Conservation (phyloP, 805 yeast species). For the Nakazawaea ishiwadae region DNA sequence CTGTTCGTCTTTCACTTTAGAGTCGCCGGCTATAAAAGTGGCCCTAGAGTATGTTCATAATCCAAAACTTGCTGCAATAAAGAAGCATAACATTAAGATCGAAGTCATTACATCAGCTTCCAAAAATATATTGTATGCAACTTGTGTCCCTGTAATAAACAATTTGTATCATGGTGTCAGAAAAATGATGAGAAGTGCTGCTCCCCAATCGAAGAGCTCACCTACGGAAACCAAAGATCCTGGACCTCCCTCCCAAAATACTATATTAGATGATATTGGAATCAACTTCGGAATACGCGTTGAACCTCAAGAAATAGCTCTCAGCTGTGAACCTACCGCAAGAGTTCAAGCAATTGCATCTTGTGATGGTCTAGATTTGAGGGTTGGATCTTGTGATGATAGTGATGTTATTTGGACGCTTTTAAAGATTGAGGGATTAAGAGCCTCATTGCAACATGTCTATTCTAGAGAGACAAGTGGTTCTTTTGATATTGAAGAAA, state of each 20-base stretch:
- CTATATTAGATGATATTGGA: constrained; percentile 51
- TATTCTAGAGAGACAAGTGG: constrained; percentile 90
- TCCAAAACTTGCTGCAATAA: constrained; percentile 22
- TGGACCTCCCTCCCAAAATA: constrained; percentile 19
- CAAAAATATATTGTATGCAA: constrained; percentile 61
- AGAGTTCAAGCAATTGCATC: constrained; percentile 85
- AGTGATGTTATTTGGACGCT: constrained; percentile 37
- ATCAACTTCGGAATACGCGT: constrained; percentile 58
- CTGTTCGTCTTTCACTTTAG: constrained; percentile 52
- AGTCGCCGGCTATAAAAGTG: constrained; percentile 70
- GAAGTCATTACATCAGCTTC: constrained; percentile 66
- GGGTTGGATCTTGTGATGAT: constrained; percentile 46
- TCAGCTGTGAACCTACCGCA: constrained; percentile 93
- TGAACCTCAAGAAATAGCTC: constrained; percentile 66
- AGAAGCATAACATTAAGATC: constrained; percentile 40
- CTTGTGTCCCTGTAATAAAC: constrained; percentile 72
- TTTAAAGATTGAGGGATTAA: constrained; percentile 47
- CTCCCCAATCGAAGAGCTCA: constrained; percentile 12
- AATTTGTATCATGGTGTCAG: constrained; percentile 53
- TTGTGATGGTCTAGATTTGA: constrained; percentile 59
- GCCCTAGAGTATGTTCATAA: constrained; percentile 48
- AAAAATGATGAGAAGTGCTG: constrained; percentile 35
- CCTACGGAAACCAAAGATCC: too few species aligned
- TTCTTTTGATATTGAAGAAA: constrained; percentile 43
- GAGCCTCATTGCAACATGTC: constrained; percentile 79